Evolutionary conservation across 768 basidiomycete species (phyloP).

Genomic region (Tricholoma terreum): DNA sequence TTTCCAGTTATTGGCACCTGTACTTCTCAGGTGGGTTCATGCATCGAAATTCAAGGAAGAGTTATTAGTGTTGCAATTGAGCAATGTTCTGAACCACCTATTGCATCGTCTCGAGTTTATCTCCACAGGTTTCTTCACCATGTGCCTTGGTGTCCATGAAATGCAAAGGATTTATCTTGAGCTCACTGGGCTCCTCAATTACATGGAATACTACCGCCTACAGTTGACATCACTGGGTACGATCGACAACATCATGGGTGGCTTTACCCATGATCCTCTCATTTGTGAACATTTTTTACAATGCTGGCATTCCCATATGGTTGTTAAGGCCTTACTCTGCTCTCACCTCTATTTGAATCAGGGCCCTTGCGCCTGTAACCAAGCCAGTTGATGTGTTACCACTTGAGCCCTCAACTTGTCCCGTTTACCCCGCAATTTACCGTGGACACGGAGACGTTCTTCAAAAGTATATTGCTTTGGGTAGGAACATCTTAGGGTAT

Average conservation of each 20-base stretch:
- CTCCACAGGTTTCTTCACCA: not conserved
- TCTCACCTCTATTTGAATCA: not conserved
- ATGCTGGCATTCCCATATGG: not conserved
- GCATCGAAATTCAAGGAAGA: no score
- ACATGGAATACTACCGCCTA: not conserved
- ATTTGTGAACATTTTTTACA: not conserved
- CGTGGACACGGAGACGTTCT: not conserved
- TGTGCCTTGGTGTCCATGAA: not conserved
- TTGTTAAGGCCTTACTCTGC: not conserved
- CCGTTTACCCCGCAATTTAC: not conserved
- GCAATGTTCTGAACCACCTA: not conserved
- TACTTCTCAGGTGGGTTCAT: no score
- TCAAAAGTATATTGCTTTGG: not conserved
- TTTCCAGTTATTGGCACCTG: no score
- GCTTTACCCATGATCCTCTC: not conserved
- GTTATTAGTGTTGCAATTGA: no score
- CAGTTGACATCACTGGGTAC: not conserved
- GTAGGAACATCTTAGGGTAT: not conserved
- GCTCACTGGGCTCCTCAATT: not conserved
- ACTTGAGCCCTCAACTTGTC: not conserved
- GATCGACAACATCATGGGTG: not conserved
- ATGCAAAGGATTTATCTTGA: not conserved
- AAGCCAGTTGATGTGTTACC: not conserved
- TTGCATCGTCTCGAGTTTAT: not conserved
- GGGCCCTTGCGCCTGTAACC: not conserved